phyloP scores from a whole-genome alignment of 2,329 filamentous ascomycete species.

The Rhinocladiella similis region DNA sequence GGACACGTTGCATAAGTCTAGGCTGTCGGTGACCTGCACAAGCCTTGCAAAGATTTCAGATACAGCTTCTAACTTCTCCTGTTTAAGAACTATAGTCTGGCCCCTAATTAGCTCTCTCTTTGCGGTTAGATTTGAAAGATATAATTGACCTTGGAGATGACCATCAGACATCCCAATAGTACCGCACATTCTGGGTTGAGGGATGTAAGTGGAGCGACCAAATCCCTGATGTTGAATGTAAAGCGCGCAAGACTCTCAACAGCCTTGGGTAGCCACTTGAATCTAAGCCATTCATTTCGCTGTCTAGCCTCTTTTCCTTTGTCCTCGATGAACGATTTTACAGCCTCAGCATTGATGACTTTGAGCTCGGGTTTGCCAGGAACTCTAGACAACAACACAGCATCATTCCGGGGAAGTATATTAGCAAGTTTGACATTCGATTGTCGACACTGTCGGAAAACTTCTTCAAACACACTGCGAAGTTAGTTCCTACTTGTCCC shows the following conservation, averaged over 20 bases:
- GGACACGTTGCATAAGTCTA: background rate
- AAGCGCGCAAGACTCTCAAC: slow-evolving; percentile 1
- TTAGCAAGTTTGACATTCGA: slow-evolving; percentile 3
- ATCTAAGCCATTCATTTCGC: too few relatives aligned
- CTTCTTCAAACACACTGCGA: slow-evolving; percentile 3
- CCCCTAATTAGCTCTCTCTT: background rate
- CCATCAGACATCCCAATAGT: slow-evolving; percentile 1
- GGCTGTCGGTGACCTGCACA: background rate
- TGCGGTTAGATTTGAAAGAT: too few relatives aligned
- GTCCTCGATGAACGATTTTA: too few relatives aligned
- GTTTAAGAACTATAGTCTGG: background rate
- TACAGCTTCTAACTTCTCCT: slow-evolving; percentile 2
- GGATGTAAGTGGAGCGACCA: slow-evolving; percentile 3
- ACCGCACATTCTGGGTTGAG: slow-evolving; percentile 6
- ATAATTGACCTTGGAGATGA: slow-evolving; percentile 6
- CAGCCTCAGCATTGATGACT: too few relatives aligned
- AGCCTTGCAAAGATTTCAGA: background rate
- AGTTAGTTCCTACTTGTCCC: background rate
- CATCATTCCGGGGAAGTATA: too few relatives aligned
- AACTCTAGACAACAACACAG: too few relatives aligned
- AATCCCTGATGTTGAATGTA: slow-evolving; percentile 1
- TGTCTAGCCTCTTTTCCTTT: too few relatives aligned
- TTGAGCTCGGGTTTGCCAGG: too few relatives aligned
- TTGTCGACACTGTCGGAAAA: slow-evolving; percentile 2
- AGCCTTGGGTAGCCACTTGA: background rate